A percentile compares a stretch with the other conserved stretches of the same genome.
These are phyloP conservation scores for Hippophae rhamnoides DNA, from an alignment of 306 rosid species.

Conservation along the genomic window DNA sequence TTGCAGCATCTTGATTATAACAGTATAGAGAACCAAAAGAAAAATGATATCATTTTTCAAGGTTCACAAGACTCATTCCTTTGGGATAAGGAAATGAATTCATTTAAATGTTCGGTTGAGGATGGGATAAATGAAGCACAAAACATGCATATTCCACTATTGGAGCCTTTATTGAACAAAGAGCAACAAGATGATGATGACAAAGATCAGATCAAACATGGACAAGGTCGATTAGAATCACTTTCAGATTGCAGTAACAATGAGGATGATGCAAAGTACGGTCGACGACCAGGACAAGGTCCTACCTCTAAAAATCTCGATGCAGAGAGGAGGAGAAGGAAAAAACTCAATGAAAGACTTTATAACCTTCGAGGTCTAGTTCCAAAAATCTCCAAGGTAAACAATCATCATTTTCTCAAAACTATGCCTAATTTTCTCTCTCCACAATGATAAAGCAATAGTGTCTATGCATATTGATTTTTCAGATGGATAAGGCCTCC, in stretches of 20 bases:
- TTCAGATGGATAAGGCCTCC: conserved; percentile 59
- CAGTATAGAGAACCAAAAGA: too few relatives aligned
- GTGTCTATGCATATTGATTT: conserved; percentile 1
- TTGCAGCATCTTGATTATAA: too few relatives aligned
- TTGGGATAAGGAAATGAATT: too few relatives aligned
- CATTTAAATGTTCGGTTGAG: too few relatives aligned
- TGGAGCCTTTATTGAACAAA: neutral
- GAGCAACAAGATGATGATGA: conserved; percentile 21
- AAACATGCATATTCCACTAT: too few relatives aligned
- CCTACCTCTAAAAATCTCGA: conserved; percentile 46
- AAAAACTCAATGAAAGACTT: conserved; percentile 65
- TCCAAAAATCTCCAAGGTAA: conserved; percentile 67
- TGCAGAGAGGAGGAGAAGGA: conserved; percentile 80
- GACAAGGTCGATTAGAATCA: neutral
- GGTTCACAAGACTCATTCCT: too few relatives aligned
- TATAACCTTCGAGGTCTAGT: conserved; percentile 67
- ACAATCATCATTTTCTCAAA: neutral
- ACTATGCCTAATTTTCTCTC: neutral
- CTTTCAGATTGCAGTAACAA: conserved; percentile 70
- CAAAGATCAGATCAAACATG: conserved; percentile 15
- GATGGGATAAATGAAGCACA: too few relatives aligned
- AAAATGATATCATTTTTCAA: too few relatives aligned
- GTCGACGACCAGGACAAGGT: conserved; percentile 39
- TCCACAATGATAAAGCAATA: neutral
- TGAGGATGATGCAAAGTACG: conserved; percentile 51